Conservation (phyloP, 495 filamentous ascomycete species). For the Cairneyella variabilis region DNA sequence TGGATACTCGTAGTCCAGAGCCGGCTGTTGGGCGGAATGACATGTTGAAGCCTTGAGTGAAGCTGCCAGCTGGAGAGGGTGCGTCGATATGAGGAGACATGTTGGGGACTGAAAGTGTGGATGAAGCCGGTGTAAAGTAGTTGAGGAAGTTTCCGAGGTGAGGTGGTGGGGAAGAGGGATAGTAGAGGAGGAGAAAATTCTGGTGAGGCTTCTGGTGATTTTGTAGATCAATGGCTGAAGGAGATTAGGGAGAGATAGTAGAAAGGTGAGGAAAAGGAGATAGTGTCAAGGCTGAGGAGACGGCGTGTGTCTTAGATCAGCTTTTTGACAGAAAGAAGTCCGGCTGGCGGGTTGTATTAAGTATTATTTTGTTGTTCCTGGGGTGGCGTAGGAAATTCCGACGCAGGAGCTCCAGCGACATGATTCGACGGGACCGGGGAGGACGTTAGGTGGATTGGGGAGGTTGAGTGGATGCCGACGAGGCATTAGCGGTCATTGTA, state of each 20-base stretch:
- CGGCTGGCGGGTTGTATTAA: conserved; percentile 7
- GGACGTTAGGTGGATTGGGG: background rate
- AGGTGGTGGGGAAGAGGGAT: background rate
- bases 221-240: conserved; percentile 15
- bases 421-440: conserved; percentile 8
- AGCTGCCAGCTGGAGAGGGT: conserved; percentile 44
- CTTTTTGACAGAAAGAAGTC: conserved; percentile 1
- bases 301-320: conserved; percentile 11
- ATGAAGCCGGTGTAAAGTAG: background rate
- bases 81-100: conserved; percentile 52
- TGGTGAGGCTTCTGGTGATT: conserved; percentile 4
- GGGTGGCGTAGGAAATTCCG: conserved; percentile 16
- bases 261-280: conserved; percentile 5
- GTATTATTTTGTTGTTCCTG: conserved; percentile 21
- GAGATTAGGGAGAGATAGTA: conserved; percentile 17
- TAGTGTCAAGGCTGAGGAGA: conserved; percentile 5
- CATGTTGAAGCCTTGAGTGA: conserved; percentile 39
- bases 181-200: background rate
- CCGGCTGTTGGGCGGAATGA: conserved; percentile 30
- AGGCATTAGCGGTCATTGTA: background rate
- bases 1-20: conserved; percentile 27
- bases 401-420: background rate
- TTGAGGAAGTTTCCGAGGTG: background rate
- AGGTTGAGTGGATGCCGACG: background rate
- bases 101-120: conserved; percentile 6